phyloP scores from a whole-genome alignment of 805 yeast species.

The Lipomyces kockii region DNA sequence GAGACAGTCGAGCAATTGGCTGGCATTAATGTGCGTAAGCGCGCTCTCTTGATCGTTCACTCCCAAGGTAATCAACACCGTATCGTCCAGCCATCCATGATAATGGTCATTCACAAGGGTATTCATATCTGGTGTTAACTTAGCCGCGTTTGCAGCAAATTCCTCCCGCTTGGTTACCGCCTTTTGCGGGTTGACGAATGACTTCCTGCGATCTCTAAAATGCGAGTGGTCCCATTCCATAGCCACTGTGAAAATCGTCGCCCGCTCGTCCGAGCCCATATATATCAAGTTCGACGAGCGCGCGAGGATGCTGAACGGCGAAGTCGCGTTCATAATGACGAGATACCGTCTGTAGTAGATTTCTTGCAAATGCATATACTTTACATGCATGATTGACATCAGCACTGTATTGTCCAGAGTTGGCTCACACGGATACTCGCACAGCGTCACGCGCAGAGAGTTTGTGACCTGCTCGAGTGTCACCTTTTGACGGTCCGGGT shows the following conservation, averaged over 20 bases:
- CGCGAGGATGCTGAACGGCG: constrained; percentile 31
- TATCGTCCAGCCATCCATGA: constrained; percentile 34
- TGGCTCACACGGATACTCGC: constrained; percentile 34
- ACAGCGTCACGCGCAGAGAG: constrained; percentile 31
- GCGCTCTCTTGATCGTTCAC: constrained; percentile 22
- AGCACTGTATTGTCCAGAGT: constrained; percentile 33
- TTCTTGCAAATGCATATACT: neutral
- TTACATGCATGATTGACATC: constrained; percentile 28
- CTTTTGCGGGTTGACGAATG: neutral
- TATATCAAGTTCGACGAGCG: constrained; percentile 9
- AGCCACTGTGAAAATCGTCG: constrained; percentile 12
- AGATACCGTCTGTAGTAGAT: constrained; percentile 21
- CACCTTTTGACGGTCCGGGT: neutral
- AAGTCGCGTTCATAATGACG: constrained; percentile 24
- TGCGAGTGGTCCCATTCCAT: constrained; percentile 31
- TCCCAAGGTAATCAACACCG: constrained; percentile 25
- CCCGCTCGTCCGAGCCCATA: constrained; percentile 23
- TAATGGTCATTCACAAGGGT: constrained; percentile 24
- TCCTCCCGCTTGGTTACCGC: neutral
- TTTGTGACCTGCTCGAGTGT: constrained; percentile 31
- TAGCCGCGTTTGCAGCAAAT: neutral
- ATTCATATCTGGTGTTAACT: neutral
- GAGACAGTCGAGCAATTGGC: constrained; percentile 28
- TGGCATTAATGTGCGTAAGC: constrained; percentile 20
- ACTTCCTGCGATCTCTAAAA: constrained; percentile 7